Evolutionary conservation across 768 basidiomycete species (phyloP), one percentile per base, ranked within the genome.

Genomic region (Phlebiopsis flavidoalba): DNA sequence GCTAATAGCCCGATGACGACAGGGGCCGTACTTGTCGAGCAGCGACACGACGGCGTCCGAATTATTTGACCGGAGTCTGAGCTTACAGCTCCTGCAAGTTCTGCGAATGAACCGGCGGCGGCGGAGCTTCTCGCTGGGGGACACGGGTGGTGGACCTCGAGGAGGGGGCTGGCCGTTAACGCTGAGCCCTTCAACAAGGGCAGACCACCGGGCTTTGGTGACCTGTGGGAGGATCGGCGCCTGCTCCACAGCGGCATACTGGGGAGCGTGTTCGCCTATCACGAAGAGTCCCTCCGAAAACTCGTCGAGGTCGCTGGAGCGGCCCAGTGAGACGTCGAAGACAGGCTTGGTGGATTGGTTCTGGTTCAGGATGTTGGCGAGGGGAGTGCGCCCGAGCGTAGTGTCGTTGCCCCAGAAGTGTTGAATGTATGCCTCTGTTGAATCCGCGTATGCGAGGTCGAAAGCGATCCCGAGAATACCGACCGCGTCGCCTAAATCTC

Each of bases 161-260:
- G 40, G 40, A 43, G 40, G 17, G 40, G 40, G 12, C 45, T 78
- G 75, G 24, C 77, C 76, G 48, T 85, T 85, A 11, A 89, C 76
- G 53, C 85, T 78, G 60, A 73, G 66, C 31, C 63, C 63, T 61
- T 72, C 71, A 61, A 73, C 55, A 14, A 66, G 56, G 14, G 65
- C 61, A 46, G 67, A 67, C 73, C 73, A 75, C 22, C 89, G 80
- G 48, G 66, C 77, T 0, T 89, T 88, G 17, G 73, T 72, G 40
- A 72, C 72, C 7, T 90, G 91, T 8, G 60, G 59, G n/a, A 70
- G 64, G 60, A 64, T 60, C 33, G 67, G 65, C 12, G 64, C 54
- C 33, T 53, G 19, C 26, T 57, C 40, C 15, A 71, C 59, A 36
- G 48, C 35, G 35, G 45, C 58, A 59, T 58, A 66, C 43, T 62